These are phyloP conservation scores for Trametes cubensis DNA, from an alignment of 768 basidiomycete species.

Conservation along the genomic window DNA sequence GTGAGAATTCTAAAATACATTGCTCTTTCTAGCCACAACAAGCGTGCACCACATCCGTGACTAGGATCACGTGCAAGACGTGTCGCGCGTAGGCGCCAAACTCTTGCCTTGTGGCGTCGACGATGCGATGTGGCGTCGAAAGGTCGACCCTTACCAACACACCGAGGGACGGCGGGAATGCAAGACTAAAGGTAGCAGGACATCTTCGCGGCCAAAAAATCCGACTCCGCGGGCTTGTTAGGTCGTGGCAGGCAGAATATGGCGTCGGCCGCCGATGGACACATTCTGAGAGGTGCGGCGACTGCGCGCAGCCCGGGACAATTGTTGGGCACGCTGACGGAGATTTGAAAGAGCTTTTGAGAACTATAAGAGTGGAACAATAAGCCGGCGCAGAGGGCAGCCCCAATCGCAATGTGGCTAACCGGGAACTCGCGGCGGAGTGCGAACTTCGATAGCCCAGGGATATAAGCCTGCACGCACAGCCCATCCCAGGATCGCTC, in stretches of 20 bases:
- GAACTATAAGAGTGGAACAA: slow-evolving; percentile 1
- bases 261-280: background rate
- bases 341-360: background rate
- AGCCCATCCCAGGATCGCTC: background rate
- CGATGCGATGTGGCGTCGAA: background rate
- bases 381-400: background rate
- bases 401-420: slow-evolving; percentile 1
- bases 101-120: slow-evolving; percentile 3
- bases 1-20: too few species aligned
- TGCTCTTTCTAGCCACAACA: too few species aligned
- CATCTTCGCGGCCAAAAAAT: too few species aligned
- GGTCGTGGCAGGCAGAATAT: background rate
- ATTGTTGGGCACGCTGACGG: background rate
- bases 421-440: slow-evolving; percentile 15
- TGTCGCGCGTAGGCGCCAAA: slow-evolving; percentile 12
- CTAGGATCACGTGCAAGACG: slow-evolving; percentile 3
- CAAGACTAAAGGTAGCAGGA: too few species aligned
- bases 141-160: too few species aligned
- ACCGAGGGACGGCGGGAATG: too few species aligned
- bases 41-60: too few species aligned
- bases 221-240: too few species aligned
- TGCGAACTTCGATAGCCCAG: slow-evolving; percentile 8
- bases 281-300: background rate
- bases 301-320: background rate
- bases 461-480: background rate